Evolutionary conservation across 441 rosid species (phyloP).

Genomic region (Mallotus japonicus): DNA sequence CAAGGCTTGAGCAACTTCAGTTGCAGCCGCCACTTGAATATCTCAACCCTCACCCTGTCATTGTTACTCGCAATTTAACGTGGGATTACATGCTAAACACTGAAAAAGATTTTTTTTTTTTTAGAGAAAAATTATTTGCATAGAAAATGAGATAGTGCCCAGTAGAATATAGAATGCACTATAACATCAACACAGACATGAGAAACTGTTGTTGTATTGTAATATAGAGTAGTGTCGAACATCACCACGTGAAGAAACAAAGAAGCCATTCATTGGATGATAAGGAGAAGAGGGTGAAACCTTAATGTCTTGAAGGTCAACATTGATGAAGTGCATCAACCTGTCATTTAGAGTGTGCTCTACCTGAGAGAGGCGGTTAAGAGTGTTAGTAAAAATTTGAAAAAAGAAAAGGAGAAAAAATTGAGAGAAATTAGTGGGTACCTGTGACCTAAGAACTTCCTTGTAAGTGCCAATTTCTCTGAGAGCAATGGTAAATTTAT

Average conservation of each 20-base stretch:
- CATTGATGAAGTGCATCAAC: constrained; percentile 76
- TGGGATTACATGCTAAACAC: neutral
- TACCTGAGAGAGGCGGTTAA: constrained; percentile 41
- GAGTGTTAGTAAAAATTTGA: too few species aligned
- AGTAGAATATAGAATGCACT: neutral
- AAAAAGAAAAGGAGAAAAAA: too few species aligned
- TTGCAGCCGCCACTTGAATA: neutral
- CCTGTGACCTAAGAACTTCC: constrained; percentile 98
- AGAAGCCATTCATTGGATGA: too few species aligned
- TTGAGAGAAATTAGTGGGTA: constrained; percentile 19
- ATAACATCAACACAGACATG: neutral
- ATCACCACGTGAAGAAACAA: too few species aligned
- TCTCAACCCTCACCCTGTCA: neutral
- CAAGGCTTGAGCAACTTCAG: neutral
- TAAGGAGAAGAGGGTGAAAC: constrained; percentile 37
- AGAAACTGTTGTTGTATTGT: too few species aligned
- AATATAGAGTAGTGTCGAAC: too few species aligned
- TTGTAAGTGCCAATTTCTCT: constrained; percentile 97
- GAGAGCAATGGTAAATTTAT: constrained; percentile 91
- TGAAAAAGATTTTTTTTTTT: neutral
- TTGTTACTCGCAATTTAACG: neutral
- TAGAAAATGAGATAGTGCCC: neutral
- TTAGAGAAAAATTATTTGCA: neutral
- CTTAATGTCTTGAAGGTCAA: constrained; percentile 92
- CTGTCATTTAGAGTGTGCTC: constrained; percentile 93